Evolutionary conservation across 129 eudicot genomes (phyloP), one percentile per base, ranked within the genome.

Genomic region (Centaurea solstitialis): DNA sequence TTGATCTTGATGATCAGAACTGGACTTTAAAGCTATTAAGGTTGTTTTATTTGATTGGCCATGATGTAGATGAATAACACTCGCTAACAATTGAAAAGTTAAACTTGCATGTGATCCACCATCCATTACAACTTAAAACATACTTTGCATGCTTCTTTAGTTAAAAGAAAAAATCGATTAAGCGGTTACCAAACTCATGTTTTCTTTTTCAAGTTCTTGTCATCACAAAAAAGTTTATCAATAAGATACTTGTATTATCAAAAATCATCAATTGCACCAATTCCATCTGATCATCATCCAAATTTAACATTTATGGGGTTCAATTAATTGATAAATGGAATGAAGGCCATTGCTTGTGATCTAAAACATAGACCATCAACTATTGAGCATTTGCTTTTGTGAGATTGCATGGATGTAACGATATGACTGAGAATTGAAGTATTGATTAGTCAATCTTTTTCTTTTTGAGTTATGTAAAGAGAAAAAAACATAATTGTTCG

Each of bases 391-490:
- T 28, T 38, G 45, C 35, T 37, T 18, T 23, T 15, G 62, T 79
- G 81, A 62, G 57, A 77, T 41, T 15, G 22, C 41, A 77, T 10
- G 35, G 28, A 38, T 72, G 76, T 41, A 72, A 75, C 10, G 62
- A 76, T 61, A 61, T 30, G 79, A 76, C 11, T 76, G 72, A 23
- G 22, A 4, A 62, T 26, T 15, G 28, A 23, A 75, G 43, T 17
- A 57, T 26, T 6, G 11, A 62, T 76, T 22, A 67, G 20, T 40
- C 18, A 23, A 24, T 77, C 2, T 45, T 64, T 20, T 45, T 64
- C 11, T 76, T 20, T n/a, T 59, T 33, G 4, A 30, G 47, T 24
- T 75, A 15, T 59, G 70, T 20, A 35, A 35, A 62, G 7, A 37
- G 57, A 61, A 35, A 50, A 26, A 74, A 47, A 67, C 62, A 47